Evolutionary conservation across 2,329 filamentous ascomycete species (phyloP).

Genomic region (Colletotrichum costaricense): DNA sequence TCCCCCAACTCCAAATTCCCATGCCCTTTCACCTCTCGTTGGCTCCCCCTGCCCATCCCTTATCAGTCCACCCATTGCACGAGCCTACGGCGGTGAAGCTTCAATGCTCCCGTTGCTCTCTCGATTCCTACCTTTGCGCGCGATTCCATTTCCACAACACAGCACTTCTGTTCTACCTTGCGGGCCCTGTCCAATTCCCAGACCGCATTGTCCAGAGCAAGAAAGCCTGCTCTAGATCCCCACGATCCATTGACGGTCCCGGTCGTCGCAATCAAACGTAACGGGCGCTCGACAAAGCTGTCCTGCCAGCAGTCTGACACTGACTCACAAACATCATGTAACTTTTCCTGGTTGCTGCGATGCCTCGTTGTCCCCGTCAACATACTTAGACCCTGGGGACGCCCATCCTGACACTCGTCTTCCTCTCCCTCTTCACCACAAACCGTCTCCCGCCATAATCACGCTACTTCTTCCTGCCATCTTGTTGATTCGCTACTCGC

Average conservation of each 20-base stretch:
- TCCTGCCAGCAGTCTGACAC: slow-evolving; percentile 20
- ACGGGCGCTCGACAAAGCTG: slow-evolving; percentile 24
- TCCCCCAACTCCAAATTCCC: slow-evolving; percentile 1
- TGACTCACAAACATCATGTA: slow-evolving; percentile 34
- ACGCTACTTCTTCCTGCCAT: neutral
- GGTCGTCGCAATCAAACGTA: slow-evolving; percentile 6
- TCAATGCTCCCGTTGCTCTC: slow-evolving; percentile 31
- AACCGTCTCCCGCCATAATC: neutral
- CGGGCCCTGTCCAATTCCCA: slow-evolving; percentile 4
- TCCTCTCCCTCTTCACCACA: neutral
- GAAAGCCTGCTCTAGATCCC: slow-evolving; percentile 19
- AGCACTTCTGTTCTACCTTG: slow-evolving; percentile 10
- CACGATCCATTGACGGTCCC: slow-evolving; percentile 17
- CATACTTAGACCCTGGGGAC: slow-evolving; percentile 29
- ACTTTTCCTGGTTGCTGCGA: slow-evolving; percentile 30
- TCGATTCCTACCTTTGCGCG: slow-evolving; percentile 24
- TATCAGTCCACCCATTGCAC: slow-evolving; percentile 34
- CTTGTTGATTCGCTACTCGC: slow-evolving; percentile 35
- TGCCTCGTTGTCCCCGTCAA: slow-evolving; percentile 19
- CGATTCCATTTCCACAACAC: slow-evolving; percentile 1
- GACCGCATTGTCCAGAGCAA: slow-evolving; percentile 2
- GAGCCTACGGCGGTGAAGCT: slow-evolving; percentile 36
- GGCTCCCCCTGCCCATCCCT: slow-evolving; percentile 29
- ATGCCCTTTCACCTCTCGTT: neutral
- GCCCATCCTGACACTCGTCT: slow-evolving; percentile 6